A percentile compares a stretch with the other conserved stretches of the same genome.
phyloP scores from a whole-genome alignment of 768 basidiomycete species.

The Tylopilus vinaceipallidus region DNA sequence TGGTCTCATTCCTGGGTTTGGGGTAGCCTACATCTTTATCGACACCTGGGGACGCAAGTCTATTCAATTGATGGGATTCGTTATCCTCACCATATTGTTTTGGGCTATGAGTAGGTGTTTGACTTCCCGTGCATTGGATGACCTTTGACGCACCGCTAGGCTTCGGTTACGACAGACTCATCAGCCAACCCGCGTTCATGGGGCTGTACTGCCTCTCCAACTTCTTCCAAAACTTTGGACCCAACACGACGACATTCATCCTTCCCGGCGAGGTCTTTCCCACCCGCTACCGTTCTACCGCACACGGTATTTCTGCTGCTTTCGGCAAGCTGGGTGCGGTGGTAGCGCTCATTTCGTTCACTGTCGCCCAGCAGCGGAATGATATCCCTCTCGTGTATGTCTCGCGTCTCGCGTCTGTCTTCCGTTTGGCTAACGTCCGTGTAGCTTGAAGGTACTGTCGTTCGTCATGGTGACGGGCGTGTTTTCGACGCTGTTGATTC shows the following conservation, averaged over 20 bases:
- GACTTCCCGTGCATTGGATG: not conserved
- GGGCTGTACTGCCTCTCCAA: slow-evolving; percentile 78
- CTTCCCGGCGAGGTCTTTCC: slow-evolving; percentile 82
- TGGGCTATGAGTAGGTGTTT: slow-evolving; percentile 55
- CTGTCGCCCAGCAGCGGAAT: not conserved
- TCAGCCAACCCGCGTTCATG: slow-evolving; percentile 53
- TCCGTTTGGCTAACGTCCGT: not conserved
- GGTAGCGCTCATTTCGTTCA: slow-evolving; percentile 54
- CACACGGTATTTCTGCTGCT: slow-evolving; percentile 79
- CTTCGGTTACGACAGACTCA: slow-evolving; percentile 57
- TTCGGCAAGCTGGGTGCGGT: slow-evolving; percentile 80
- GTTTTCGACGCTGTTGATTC: slow-evolving; percentile 71
- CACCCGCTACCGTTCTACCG: slow-evolving; percentile 80
- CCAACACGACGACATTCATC: slow-evolving; percentile 75
- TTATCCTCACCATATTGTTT: slow-evolving; percentile 59
- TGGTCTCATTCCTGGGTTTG: slow-evolving; percentile 79
- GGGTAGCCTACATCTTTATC: slow-evolving; percentile 50
- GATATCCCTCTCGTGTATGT: not conserved
- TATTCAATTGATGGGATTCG: slow-evolving; percentile 77
- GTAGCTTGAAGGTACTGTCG: slow-evolving; percentile 65
- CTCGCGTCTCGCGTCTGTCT: not conserved
- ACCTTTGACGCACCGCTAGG: slow-evolving; percentile 35
- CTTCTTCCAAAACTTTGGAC: slow-evolving; percentile 86
- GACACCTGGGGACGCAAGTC: slow-evolving; percentile 77
- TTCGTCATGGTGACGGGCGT: slow-evolving; percentile 81